Base-by-base conservation (phyloP, 2,329 filamentous ascomycete species). In the Lecanicillium sp. region DNA sequence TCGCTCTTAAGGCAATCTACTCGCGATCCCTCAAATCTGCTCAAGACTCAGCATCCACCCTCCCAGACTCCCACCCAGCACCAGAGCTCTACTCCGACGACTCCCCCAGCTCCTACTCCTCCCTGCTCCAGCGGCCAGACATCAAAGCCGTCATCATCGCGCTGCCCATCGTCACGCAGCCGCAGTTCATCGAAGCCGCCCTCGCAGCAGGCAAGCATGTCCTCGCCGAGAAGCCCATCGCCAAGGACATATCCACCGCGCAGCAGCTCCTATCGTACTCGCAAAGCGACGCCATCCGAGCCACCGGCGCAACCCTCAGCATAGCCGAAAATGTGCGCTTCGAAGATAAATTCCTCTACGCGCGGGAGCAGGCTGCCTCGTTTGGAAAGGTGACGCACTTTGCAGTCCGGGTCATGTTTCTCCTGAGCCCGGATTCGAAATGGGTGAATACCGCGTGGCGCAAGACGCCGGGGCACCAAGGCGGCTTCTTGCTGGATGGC, bases 281-380 rank as follows among this genome's bases (percentile, higher is more conserved):
- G 43, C 22, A 11, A 25, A 45, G 47, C 15, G 37, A 42, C 4
- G 42, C 64, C 5, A 50, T 49, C 11, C 43, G 44, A 9, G 49
- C 51, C 9, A 48, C 45, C 25, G 43, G 42, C 22, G 51, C 52
- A 11, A 70, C 68, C 5, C 76, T 78, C 60, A 66, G 67, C 12
- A 70, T 89, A 4, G 84, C 81, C 0, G 85, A 89, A 58, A 87
- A 89, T 59, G 83, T 77, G 53, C 72, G 84, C 36, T 87, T 78
- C 60, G 57, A 74, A 40, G 64, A 71, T 20, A 64, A 65, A 9
- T 78, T 77, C 51, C 42, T 57, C 11, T 72, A 71, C 48, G 81
- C 67, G 0, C 58, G 75, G 8, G 55, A 67, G 43, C 59, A 65
- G 34, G 60, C 48, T 15, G 48, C 39, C 9, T 37, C 44, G 28